Evolutionary conservation across 2,329 filamentous ascomycete genomes (phyloP).

Genomic region (Furcasterigmium sp.): DNA sequence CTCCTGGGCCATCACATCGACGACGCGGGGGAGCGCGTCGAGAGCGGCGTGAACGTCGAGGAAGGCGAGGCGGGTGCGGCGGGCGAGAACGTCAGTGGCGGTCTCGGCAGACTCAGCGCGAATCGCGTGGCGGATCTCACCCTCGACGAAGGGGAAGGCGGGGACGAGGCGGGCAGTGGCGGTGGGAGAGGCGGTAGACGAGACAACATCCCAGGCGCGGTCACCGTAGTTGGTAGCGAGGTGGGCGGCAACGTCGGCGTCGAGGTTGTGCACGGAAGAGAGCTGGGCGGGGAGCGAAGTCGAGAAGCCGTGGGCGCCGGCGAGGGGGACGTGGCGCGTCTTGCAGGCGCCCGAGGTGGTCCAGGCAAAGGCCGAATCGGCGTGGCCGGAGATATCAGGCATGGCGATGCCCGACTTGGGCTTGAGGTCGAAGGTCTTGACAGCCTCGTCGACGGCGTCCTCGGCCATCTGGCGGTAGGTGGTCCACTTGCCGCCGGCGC

Average conservation of each 20-base stretch:
- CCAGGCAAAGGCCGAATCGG: conserved; percentile 11
- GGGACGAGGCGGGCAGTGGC: conserved; percentile 54
- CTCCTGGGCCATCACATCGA: conserved; percentile 69
- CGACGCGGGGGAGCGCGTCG: conserved; percentile 62
- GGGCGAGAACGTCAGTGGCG: conserved; percentile 65
- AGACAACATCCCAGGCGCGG: conserved; percentile 65
- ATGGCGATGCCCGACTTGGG: conserved; percentile 41
- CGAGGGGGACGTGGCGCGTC: conserved; percentile 66
- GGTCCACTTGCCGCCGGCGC: conserved; percentile 82
- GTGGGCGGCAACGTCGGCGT: conserved; percentile 34
- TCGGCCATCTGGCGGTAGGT: conserved; percentile 88
- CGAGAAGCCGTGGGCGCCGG: conserved; percentile 70
- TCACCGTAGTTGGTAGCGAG: conserved; percentile 37
- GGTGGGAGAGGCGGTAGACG: conserved; percentile 24
- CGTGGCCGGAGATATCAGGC: conserved; percentile 57
- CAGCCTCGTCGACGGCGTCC: conserved; percentile 75
- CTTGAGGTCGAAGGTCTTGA: conserved; percentile 58
- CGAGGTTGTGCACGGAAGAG: conserved; percentile 24
- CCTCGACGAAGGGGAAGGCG: conserved; percentile 68
- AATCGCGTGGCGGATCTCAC: conserved; percentile 67
- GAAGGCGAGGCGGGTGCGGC: conserved; percentile 69
- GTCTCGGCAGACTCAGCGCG: conserved; percentile 70
- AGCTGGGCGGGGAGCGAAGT: conserved; percentile 26
- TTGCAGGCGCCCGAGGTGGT: conserved; percentile 66
- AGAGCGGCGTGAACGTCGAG: conserved; percentile 68